Evolutionary conservation across 2,329 filamentous ascomycete species (phyloP), one percentile per base, ranked within the genome.

Genomic region (Periconia sp.): DNA sequence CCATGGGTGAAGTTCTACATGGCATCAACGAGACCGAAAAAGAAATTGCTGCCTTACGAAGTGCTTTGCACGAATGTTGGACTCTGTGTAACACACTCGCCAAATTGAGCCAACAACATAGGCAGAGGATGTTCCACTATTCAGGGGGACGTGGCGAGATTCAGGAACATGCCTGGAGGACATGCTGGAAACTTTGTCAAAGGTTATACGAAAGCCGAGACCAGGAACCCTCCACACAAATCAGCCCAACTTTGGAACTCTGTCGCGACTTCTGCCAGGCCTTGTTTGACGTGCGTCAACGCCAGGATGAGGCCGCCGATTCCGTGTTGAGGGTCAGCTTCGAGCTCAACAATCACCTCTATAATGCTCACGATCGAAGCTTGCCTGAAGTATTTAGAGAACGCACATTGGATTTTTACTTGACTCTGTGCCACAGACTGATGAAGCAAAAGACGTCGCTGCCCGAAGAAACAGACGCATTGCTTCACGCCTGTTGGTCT

Each of bases 281-380:
- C 0, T 78, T 97, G 11, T 97, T 97, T 65, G 92, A 97, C 67
- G 87, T 93, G 17, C 83, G 92, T 40, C 83, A 88, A 55, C 86
- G 86, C 59, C 86, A 88, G 48, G 89, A 96, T 58, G 91, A 94
- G 65, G 77, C 85, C 1, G 84, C 89, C 0, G 93, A 97, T 72
- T 96, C 92, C 0, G 88, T 97, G 14, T 76, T 97, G 45, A 83
- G 93, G 45, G 92, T 97, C 60, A 96, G 91, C 76, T 96, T 96
- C 69, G 93, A 97, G 75, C 81, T 97, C 20, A 96, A 95, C 75
- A 97, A 96, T 64, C 92, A 97, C 72, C 81, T 97, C 1, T 97
- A 93, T 76, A 96, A 93, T 68, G 92, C 91, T 1, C 91, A 96
- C 66, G 91, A 96, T 69, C 85, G 89, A 31, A 87, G 84, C 50